These are phyloP conservation scores for Fusarium setosum DNA, from an alignment of 2,329 filamentous ascomycete genomes.

Conservation along the genomic window DNA sequence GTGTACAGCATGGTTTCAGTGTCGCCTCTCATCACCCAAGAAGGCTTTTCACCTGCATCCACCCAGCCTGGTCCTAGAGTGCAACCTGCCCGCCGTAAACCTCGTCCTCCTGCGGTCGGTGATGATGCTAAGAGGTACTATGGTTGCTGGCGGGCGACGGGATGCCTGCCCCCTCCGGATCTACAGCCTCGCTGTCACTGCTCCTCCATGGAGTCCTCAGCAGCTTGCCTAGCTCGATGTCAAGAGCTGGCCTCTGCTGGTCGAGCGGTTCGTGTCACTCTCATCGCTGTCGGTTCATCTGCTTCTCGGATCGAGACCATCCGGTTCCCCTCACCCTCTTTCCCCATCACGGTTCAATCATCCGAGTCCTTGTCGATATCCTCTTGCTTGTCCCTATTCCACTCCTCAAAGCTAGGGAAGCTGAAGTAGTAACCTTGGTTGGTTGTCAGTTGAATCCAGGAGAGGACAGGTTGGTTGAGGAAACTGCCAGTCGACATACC, in stretches of 20 bases:
- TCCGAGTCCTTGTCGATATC: constrained; percentile 39
- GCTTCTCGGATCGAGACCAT: constrained; percentile 31
- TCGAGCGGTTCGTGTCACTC: constrained; percentile 9
- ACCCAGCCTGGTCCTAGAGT: constrained; percentile 25
- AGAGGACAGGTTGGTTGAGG: not conserved
- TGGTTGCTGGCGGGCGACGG: constrained; percentile 20
- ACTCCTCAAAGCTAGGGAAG: constrained; percentile 79
- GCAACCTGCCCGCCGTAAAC: constrained; percentile 30
- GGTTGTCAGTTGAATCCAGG: constrained; percentile 49
- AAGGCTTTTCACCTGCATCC: constrained; percentile 21
- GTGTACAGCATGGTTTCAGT: constrained; percentile 23
- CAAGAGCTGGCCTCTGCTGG: constrained; percentile 14
- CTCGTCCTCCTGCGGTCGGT: constrained; percentile 11
- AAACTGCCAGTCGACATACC: constrained; percentile 29
- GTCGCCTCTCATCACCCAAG: constrained; percentile 22
- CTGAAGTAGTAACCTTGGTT: constrained; percentile 71
- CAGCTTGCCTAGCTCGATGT: constrained; percentile 5
- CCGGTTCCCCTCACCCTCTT: constrained; percentile 25
- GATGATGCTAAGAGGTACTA: constrained; percentile 8
- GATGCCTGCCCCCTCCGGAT: constrained; percentile 19
- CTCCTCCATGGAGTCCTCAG: constrained; percentile 22
- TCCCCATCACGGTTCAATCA: constrained; percentile 34
- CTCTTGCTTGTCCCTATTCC: constrained; percentile 57
- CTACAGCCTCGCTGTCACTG: constrained; percentile 29
- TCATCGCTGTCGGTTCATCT: constrained; percentile 28